Base-by-base conservation (phyloP, 768 basidiomycete genomes). In the Pisolithus tinctorius region DNA sequence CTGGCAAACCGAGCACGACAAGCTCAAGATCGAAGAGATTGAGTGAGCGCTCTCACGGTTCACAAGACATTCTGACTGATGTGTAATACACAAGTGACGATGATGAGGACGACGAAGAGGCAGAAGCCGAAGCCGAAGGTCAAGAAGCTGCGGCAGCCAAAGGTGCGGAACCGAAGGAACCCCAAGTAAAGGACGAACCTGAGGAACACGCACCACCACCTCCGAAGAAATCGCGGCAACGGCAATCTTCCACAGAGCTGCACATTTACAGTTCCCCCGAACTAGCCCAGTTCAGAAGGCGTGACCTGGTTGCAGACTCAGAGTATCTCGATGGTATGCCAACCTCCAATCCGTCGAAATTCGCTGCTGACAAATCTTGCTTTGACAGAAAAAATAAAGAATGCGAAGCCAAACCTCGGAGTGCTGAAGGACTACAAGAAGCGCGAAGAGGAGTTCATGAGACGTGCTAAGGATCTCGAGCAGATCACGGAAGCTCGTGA, bases 371-470 rank as follows among this genome's bases (percentile, higher is more conserved):
- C 42, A 46, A n/a, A 27, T 10, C 16, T 1, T 34, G 40, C 7
- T 11, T 17, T 41, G 31, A 14, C 54, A 95, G 94, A 97, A 61
- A 83, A 86, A 66, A 73, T 93, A 58, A 86, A 84, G 62, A 89
- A 82, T 60, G 79, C 84, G 17, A 90, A 85, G 60, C 92, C 93
- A 6, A 91, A 98, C 67, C 69, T 95, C 57, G 78, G 78, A 25
- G 93, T 95, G 31, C 75, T 98, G 47, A 83, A 82, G 52, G 96
- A 99, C 60, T 97, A 94, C 68, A 83, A 82, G 61, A 84, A 83
- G 57, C 88, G 93, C 40, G 92, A 98, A 65, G 85, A 87, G 58
- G 92, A 97, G 60, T 98, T 91, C 71, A 70, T 93, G 55, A 83
- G 86, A 46, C 89, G 96, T 17, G 93, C 87, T 4, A 83, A 84